Percentiles rank a stretch among this genome's conserved stretches.
phyloP scores from a whole-genome alignment of 106 monocot species.

The Vanilla planifolia region DNA sequence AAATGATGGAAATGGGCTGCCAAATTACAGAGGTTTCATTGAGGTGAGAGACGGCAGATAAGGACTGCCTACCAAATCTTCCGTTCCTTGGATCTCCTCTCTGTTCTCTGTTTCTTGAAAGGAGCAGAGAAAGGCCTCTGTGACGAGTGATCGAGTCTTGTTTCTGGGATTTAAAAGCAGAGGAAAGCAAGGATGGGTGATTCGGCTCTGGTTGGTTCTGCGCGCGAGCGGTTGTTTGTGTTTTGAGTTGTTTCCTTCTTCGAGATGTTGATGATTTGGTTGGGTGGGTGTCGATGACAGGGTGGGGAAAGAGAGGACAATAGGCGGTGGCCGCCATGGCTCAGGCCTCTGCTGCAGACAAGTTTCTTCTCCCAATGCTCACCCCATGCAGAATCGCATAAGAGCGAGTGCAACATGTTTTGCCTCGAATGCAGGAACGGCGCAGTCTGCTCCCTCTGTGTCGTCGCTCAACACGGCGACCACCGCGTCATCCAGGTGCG shows the following conservation, averaged over 20 bases:
- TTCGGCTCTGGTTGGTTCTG: background rate
- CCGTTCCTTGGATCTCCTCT: background rate
- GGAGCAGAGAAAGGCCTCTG: too few relatives aligned
- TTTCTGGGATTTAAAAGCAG: background rate
- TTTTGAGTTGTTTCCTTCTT: background rate
- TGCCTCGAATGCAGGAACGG: slow-evolving; percentile 76
- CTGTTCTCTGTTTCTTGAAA: background rate
- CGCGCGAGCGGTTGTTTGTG: background rate
- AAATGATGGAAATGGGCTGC: slow-evolving; percentile 8
- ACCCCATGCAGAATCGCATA: slow-evolving; percentile 57
- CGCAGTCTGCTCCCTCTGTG: slow-evolving; percentile 73
- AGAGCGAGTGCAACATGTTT: slow-evolving; percentile 88
- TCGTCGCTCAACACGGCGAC: slow-evolving; percentile 40
- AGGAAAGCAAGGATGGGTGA: background rate
- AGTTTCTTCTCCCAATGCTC: slow-evolving; percentile 79
- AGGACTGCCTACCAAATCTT: too few relatives aligned
- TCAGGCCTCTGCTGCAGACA: slow-evolving; percentile 55
- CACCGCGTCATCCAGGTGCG: slow-evolving; percentile 60
- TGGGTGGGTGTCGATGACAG: slow-evolving; percentile 5
- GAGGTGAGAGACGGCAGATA: too few relatives aligned
- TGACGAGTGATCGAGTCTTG: background rate
- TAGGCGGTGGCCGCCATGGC: slow-evolving; percentile 66
- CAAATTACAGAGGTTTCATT: background rate
- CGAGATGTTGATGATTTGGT: background rate
- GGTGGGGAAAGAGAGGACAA: slow-evolving; percentile 22